Percentiles rank a stretch among this genome's conserved stretches.
These are phyloP conservation scores for Peziza echinospora DNA, from an alignment of 495 filamentous ascomycete species.

Conservation along the genomic window DNA sequence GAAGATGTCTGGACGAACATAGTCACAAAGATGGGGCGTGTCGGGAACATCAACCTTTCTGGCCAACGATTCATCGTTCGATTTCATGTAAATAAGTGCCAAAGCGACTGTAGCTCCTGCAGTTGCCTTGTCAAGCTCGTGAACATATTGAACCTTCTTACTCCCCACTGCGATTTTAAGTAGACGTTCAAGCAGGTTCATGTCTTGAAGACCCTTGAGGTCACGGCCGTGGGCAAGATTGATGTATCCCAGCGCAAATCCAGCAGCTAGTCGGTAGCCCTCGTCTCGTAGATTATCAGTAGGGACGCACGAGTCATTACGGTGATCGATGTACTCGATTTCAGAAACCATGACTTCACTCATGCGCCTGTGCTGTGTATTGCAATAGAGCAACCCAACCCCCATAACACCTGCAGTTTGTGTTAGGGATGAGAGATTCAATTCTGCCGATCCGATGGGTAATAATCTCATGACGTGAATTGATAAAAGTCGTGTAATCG, in stretches of 20 bases:
- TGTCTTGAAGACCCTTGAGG: conserved; percentile 73
- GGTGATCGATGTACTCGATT: conserved; percentile 59
- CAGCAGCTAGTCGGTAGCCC: conserved; percentile 81
- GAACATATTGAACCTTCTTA: conserved; percentile 69
- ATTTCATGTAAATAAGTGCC: conserved; percentile 94
- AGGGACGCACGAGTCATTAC: conserved; percentile 38
- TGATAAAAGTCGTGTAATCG: conserved; percentile 82
- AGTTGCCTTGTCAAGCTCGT: conserved; percentile 79
- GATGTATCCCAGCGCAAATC: conserved; percentile 83
- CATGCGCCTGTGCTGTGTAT: conserved; percentile 93
- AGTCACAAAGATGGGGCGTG: conserved; percentile 74
- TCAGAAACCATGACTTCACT: conserved; percentile 96
- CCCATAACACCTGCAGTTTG: conserved; percentile 97
- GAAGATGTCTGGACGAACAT: conserved; percentile 81
- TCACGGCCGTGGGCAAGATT: conserved; percentile 82
- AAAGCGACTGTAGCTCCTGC: conserved; percentile 76
- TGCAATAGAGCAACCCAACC: conserved; percentile 82
- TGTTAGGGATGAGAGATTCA: conserved; percentile 81
- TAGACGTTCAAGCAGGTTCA: conserved; percentile 76
- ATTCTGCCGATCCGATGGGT: conserved; percentile 70
- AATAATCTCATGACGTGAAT: conserved; percentile 95
- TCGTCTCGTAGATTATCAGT: conserved; percentile 66
- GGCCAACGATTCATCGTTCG: conserved; percentile 69
- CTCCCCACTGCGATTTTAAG: conserved; percentile 64
- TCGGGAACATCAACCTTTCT: conserved; percentile 85